These are phyloP conservation scores for Coemansia sp. DNA, from an alignment of 192 early-diverging fungal species.

Conservation along the genomic window DNA sequence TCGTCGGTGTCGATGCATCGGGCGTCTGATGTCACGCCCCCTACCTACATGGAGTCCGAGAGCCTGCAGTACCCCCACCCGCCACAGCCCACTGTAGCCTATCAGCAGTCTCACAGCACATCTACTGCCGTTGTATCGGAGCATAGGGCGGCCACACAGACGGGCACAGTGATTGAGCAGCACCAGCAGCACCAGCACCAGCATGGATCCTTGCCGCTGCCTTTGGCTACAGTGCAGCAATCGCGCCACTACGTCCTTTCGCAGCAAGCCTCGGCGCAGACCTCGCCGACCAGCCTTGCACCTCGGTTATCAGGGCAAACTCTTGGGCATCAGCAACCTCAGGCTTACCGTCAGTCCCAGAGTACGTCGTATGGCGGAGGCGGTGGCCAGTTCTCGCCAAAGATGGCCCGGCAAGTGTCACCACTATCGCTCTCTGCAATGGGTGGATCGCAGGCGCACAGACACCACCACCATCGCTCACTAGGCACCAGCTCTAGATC, in stretches of 20 bases:
- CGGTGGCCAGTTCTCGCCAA: not conserved
- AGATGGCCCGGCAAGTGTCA: not conserved
- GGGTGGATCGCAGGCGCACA: not conserved
- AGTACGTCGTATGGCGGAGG: not conserved
- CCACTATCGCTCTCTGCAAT: not conserved
- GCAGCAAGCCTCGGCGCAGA: not conserved
- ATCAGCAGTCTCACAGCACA: conserved; percentile 1
- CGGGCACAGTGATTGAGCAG: not conserved
- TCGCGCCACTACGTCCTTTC: not conserved
- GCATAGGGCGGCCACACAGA: not conserved
- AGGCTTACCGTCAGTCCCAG: not conserved
- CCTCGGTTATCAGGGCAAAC: not conserved
- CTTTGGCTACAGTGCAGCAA: not conserved
- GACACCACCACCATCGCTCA: not conserved
- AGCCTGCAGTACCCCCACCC: not conserved
- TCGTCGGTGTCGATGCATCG: not conserved
- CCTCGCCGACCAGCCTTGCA: not conserved
- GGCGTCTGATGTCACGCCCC: not conserved
- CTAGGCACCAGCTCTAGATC: not conserved
- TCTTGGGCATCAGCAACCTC: conserved; percentile 7
- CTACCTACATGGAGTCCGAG: not conserved
- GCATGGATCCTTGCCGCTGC: not conserved
- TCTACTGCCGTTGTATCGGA: not conserved
- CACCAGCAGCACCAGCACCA: not conserved
- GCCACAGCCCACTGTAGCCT: conserved; percentile 3